Evolutionary conservation across 495 filamentous ascomycete genomes (phyloP).

Genomic region (Pyrenula aspistea): DNA sequence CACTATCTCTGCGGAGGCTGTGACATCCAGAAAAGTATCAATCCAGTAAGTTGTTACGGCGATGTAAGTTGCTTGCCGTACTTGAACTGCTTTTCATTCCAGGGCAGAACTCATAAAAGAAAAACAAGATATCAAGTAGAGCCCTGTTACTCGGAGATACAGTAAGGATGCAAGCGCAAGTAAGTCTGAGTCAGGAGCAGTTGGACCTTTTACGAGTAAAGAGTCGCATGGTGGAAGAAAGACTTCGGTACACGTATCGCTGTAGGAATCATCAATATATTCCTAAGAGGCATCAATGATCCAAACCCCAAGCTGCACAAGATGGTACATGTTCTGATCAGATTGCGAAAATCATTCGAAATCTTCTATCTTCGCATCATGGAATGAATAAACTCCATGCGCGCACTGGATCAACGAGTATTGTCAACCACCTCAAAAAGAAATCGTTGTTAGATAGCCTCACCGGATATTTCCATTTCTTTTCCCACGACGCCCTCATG

Average conservation of each 20-base stretch:
- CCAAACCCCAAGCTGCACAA: too few relatives aligned
- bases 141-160: background rate
- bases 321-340: too few relatives aligned
- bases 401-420: constrained; percentile 32
- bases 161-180: background rate
- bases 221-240: background rate
- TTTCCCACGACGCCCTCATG: constrained; percentile 64
- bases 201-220: background rate
- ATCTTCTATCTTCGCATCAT: constrained; percentile 57
- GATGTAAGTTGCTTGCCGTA: constrained; percentile 51
- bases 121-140: background rate
- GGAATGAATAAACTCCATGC: constrained; percentile 66
- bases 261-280: background rate
- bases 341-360: too few relatives aligned
- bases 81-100: constrained; percentile 54
- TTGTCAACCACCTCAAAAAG: too few relatives aligned
- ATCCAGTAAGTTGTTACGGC: constrained; percentile 45
- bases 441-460: too few relatives aligned
- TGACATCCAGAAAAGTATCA: constrained; percentile 45
- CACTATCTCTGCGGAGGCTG: constrained; percentile 27
- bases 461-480: constrained; percentile 50
- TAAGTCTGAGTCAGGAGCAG: background rate
- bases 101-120: constrained; percentile 3
- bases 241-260: background rate
- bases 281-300: too few relatives aligned